Percentiles rank a stretch among this genome's conserved stretches.
Conservation (phyloP, 2,329 filamentous ascomycete species). For the Balansia obtecta region DNA sequence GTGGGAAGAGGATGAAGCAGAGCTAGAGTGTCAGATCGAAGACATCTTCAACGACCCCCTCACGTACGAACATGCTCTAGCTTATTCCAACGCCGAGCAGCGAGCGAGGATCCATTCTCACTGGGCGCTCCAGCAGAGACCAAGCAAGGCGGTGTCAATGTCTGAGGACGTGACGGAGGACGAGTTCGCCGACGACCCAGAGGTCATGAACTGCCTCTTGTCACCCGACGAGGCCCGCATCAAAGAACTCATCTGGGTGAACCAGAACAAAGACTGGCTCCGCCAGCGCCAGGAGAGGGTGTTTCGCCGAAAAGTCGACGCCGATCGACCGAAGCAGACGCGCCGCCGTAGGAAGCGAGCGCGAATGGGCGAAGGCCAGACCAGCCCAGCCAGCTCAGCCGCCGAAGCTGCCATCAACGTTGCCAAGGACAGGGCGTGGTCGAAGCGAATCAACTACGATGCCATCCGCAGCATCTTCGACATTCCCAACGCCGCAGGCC, state of each 20-base stretch:
- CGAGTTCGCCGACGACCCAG: conserved; percentile 82
- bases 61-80: conserved; percentile 41
- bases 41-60: conserved; percentile 54
- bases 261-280: conserved; percentile 88
- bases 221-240: conserved; percentile 60
- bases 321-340: conserved; percentile 42
- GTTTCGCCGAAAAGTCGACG: conserved; percentile 57
- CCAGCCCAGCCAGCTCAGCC: conserved; percentile 52
- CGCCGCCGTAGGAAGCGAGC: conserved; percentile 42
- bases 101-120: conserved; percentile 41
- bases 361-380: conserved; percentile 51
- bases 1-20: conserved; percentile 50
- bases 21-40: conserved; percentile 58
- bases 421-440: conserved; percentile 55
- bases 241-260: conserved; percentile 90
- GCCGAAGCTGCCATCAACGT: conserved; percentile 58
- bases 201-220: conserved; percentile 71
- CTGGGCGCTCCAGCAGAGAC: conserved; percentile 36
- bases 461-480: conserved; percentile 47
- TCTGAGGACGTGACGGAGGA: conserved; percentile 58
- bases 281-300: conserved; percentile 75
- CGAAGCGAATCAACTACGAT: conserved; percentile 65
- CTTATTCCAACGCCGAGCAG: conserved; percentile 45
- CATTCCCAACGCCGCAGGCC: conserved; percentile 27
- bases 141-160: conserved; percentile 39